Evolutionary conservation across 2,329 filamentous ascomycete genomes (phyloP).

Genomic region (Epichloe hybrida): DNA sequence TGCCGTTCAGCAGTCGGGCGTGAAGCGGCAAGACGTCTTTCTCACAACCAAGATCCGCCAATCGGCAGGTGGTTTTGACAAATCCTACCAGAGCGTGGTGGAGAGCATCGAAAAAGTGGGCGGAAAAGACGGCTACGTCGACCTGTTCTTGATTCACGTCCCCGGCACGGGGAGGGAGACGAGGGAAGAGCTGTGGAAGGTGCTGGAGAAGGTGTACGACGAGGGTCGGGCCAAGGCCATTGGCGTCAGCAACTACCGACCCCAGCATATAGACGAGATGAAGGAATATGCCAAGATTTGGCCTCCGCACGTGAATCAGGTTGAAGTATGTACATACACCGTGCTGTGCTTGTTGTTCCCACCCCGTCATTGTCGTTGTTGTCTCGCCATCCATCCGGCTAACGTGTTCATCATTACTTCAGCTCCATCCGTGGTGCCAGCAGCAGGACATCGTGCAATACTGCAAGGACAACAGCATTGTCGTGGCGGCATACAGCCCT

Average conservation of each 20-base stretch:
- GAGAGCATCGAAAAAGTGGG: slow-evolving; percentile 52
- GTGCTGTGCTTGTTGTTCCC: background rate
- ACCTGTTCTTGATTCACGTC: slow-evolving; percentile 58
- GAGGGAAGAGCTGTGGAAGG: slow-evolving; percentile 51
- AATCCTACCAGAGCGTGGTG: slow-evolving; percentile 43
- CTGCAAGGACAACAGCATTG: slow-evolving; percentile 69
- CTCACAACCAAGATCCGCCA: slow-evolving; percentile 57
- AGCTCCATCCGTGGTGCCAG: slow-evolving; percentile 63
- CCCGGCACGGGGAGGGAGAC: slow-evolving; percentile 39
- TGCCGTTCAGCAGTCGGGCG: slow-evolving; percentile 41
- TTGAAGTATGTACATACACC: slow-evolving; percentile 39
- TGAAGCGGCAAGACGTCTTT: slow-evolving; percentile 48
- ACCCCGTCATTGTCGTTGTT: background rate
- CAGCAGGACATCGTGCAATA: slow-evolving; percentile 25
- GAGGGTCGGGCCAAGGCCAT: slow-evolving; percentile 51
- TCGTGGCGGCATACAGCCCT: slow-evolving; percentile 27
- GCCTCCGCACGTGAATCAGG: slow-evolving; percentile 62
- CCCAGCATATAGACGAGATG: slow-evolving; percentile 55
- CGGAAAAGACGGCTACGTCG: slow-evolving; percentile 47
- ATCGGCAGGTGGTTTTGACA: slow-evolving; percentile 30
- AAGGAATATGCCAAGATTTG: slow-evolving; percentile 49
- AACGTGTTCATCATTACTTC: background rate
- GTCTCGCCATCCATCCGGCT: background rate
- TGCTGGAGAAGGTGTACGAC: slow-evolving; percentile 46
- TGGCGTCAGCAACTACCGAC: slow-evolving; percentile 60